Percentiles rank a stretch among this genome's conserved stretches.
Conservation (phyloP, 2,329 filamentous ascomycete species). For the Diaporthe australafricana region DNA sequence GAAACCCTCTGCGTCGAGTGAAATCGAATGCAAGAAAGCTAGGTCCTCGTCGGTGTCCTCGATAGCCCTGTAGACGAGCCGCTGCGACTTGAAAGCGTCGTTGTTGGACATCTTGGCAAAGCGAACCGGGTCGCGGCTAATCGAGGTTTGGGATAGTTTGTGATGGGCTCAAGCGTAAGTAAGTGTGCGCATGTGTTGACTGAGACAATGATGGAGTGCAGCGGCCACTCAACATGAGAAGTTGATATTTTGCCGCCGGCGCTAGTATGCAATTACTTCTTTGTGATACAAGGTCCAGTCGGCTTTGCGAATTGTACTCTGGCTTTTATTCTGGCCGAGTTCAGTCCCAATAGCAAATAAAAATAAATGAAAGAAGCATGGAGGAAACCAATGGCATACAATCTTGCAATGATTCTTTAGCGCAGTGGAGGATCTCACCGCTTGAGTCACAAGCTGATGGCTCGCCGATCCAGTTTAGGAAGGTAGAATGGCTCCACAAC, state of each 20-base stretch:
- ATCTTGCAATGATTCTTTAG: background rate
- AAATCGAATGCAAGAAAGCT: conserved; percentile 28
- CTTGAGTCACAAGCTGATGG: background rate
- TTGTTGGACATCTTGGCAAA: background rate
- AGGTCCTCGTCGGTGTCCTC: conserved; percentile 34
- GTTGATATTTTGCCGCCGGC: background rate
- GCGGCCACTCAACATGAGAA: too few relatives aligned
- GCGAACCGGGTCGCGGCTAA: too few relatives aligned
- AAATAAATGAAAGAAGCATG: too few relatives aligned
- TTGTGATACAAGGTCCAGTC: background rate
- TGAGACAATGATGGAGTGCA: too few relatives aligned
- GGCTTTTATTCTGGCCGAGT: background rate
- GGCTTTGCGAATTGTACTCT: background rate
- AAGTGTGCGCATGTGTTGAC: too few relatives aligned
- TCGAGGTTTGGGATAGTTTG: too few relatives aligned
- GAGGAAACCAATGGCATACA: background rate
- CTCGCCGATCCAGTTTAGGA: background rate
- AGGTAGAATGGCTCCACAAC: background rate
- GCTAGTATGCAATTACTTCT: too few relatives aligned
- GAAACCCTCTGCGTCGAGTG: conserved; percentile 32
- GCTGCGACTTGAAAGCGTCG: conserved; percentile 17
- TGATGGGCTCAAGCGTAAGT: background rate
- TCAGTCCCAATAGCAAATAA: background rate
- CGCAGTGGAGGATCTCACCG: background rate
- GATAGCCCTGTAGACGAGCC: conserved; percentile 33